A percentile compares a stretch with the other conserved stretches of the same genome.
Conservation (phyloP, 371 early-diverging fungal genomes). For the Mucor indicus region DNA sequence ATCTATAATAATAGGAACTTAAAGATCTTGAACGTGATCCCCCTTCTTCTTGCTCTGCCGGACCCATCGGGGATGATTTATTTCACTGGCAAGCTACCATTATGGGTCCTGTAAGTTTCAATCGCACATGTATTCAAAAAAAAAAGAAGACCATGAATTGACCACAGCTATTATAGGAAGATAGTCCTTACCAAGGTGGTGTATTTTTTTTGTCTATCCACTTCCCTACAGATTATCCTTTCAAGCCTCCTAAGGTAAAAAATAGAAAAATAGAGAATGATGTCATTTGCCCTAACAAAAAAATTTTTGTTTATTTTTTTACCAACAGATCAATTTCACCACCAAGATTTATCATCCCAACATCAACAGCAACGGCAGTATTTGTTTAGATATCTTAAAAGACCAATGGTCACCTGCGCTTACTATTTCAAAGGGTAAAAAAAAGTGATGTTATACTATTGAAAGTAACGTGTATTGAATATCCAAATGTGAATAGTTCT, state of each 20-base stretch:
- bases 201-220: conserved; percentile 98
- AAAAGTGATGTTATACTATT: neutral
- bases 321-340: conserved; percentile 82
- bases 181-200: conserved; percentile 82
- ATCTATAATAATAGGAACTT: conserved; percentile 89
- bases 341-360: conserved; percentile 99
- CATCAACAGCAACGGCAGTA: conserved; percentile 98
- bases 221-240: conserved; percentile 99
- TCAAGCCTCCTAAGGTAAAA: conserved; percentile 96
- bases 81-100: conserved; percentile 97
- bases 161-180: too few species aligned
- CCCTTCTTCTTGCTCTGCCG: conserved; percentile 91
- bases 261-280: neutral
- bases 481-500: conserved; percentile 69
- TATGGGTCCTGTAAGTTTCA: conserved; percentile 73
- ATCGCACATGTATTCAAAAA: neutral
- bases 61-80: conserved; percentile 86
- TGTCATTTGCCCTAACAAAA: too few species aligned
- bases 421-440: conserved; percentile 89
- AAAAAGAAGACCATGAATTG: too few species aligned
- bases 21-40: conserved; percentile 95
- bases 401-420: conserved; percentile 99
- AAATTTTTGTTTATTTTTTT: neutral
- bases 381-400: conserved; percentile 97
- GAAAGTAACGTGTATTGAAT: too few species aligned